phyloP scores from a whole-genome alignment of 257 asterid genomes.

The Plantago ovata region DNA sequence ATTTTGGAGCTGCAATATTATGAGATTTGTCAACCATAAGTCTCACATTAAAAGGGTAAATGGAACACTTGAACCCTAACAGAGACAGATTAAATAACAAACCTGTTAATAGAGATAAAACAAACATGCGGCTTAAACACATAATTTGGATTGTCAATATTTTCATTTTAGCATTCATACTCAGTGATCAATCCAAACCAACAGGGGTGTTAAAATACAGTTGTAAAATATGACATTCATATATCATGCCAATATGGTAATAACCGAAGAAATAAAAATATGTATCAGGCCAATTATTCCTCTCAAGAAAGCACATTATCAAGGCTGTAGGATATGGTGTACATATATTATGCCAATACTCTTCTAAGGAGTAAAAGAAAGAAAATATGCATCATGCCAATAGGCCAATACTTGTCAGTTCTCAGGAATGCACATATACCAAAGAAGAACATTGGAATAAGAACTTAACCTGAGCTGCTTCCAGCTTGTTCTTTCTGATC shows the following conservation, averaged over 20 bases:
- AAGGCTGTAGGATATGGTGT: too few relatives aligned
- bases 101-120: constrained; percentile 2
- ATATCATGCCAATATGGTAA: background rate
- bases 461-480: constrained; percentile 25
- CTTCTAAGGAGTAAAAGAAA: too few relatives aligned
- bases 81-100: background rate
- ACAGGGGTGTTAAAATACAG: too few relatives aligned
- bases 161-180: constrained; percentile 1
- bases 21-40: background rate
- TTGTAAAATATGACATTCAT: too few relatives aligned
- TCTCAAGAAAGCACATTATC: too few relatives aligned
- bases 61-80: background rate
- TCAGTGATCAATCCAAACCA: background rate
- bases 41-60: background rate
- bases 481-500: constrained; percentile 33
- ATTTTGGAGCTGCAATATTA: constrained; percentile 18
- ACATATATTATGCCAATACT: too few relatives aligned
- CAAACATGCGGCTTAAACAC: background rate
- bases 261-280: too few relatives aligned
- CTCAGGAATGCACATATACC: too few relatives aligned
- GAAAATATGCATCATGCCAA: too few relatives aligned
- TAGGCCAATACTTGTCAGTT: too few relatives aligned
- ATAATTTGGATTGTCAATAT: background rate
- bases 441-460: background rate
- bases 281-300: too few relatives aligned